Percentiles rank a stretch among this genome's conserved stretches.
Conservation (phyloP, 495 filamentous ascomycete species). For the Hyaloscypha finlandica region DNA sequence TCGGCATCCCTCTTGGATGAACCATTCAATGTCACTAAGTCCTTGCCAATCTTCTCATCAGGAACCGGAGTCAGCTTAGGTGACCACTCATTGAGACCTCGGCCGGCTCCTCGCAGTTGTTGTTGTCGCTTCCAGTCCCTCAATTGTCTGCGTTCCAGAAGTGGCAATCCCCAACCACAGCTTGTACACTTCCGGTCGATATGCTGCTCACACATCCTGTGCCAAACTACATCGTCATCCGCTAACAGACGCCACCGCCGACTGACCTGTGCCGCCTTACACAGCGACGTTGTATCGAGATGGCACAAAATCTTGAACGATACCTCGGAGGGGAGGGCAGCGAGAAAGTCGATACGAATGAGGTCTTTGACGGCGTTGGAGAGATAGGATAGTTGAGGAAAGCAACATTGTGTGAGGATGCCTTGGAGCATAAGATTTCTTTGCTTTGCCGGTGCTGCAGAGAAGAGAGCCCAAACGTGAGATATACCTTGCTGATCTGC, state of each 20-base stretch:
- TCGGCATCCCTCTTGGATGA: conserved; percentile 25
- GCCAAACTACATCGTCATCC: conserved; percentile 98
- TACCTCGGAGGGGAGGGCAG: conserved; percentile 84
- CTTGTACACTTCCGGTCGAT: conserved; percentile 96
- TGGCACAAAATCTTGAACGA: conserved; percentile 91
- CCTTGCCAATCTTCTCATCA: conserved; percentile 30
- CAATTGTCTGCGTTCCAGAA: conserved; percentile 84
- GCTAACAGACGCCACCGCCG: conserved; percentile 82
- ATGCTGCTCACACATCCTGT: conserved; percentile 98
- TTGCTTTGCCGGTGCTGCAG: conserved; percentile 89
- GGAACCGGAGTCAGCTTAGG: conserved; percentile 51
- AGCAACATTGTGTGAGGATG: conserved; percentile 93
- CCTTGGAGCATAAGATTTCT: conserved; percentile 94
- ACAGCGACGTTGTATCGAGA: conserved; percentile 93
- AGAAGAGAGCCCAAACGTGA: conserved; percentile 97
- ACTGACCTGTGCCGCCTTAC: conserved; percentile 95
- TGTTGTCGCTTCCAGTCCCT: conserved; percentile 86
- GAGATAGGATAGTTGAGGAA: conserved; percentile 91
- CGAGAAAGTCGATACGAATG: conserved; percentile 93
- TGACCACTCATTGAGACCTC: conserved; percentile 55
- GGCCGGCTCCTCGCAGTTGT: conserved; percentile 59
- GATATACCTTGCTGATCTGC: conserved; percentile 91
- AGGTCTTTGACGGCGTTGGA: conserved; percentile 85
- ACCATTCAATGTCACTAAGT: conserved; percentile 5
- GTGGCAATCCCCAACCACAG: conserved; percentile 92